Conservation (phyloP, 495 filamentous ascomycete genomes). For the Hyaloscypha bicolor region DNA sequence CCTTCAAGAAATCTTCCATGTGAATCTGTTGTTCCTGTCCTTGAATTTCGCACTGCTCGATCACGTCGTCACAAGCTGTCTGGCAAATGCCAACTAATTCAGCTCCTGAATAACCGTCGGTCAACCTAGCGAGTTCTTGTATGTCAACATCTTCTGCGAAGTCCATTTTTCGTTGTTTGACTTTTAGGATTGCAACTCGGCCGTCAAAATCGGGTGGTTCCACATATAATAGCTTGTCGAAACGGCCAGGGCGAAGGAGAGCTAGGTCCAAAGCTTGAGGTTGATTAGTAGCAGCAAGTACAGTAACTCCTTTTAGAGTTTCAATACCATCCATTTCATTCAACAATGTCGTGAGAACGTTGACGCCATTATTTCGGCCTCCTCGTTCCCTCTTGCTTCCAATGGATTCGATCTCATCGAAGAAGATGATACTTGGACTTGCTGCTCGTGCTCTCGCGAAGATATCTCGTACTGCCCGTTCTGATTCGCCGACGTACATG, state of each 20-base stretch:
- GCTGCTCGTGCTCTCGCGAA: slow-evolving; percentile 87
- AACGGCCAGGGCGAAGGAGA: slow-evolving; percentile 82
- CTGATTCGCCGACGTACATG: slow-evolving; percentile 98
- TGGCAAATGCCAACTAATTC: slow-evolving; percentile 85
- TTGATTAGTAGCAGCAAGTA: slow-evolving; percentile 94
- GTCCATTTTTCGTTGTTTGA: slow-evolving; percentile 61
- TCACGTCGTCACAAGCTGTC: slow-evolving; percentile 60
- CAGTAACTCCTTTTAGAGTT: slow-evolving; percentile 76
- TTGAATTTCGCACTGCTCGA: slow-evolving; percentile 54
- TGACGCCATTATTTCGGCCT: slow-evolving; percentile 58
- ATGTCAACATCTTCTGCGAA: slow-evolving; percentile 68
- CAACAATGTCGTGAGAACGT: slow-evolving; percentile 87
- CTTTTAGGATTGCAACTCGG: slow-evolving; percentile 73
- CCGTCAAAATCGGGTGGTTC: slow-evolving; percentile 78
- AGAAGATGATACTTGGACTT: slow-evolving; percentile 93
- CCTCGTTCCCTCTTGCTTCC: slow-evolving; percentile 65
- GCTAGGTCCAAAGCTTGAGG: slow-evolving; percentile 87
- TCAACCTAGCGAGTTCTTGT: slow-evolving; percentile 63
- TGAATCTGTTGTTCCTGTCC: slow-evolving; percentile 50
- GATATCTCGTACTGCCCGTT: slow-evolving; percentile 83
- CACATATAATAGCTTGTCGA: slow-evolving; percentile 91
- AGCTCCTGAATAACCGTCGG: slow-evolving; percentile 84
- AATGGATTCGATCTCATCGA: slow-evolving; percentile 97
- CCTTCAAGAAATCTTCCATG: slow-evolving; percentile 65
- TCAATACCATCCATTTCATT: slow-evolving; percentile 98